Evolutionary conservation across 352 stramenopile genomes (phyloP), one percentile per base, ranked within the genome.

Genomic region (Globisporangium carolinianum): DNA sequence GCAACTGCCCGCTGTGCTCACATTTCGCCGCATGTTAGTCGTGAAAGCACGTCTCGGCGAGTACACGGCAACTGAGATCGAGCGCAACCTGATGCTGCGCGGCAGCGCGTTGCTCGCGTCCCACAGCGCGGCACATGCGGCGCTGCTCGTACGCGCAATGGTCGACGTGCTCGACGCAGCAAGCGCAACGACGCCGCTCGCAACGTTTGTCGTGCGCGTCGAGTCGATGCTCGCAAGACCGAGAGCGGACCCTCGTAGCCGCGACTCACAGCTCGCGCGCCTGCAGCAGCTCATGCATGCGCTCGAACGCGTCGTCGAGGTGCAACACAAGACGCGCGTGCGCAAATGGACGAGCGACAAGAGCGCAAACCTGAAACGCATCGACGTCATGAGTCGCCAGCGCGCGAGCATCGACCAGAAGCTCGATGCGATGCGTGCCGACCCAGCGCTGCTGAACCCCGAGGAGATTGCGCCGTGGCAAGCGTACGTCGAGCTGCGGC

Each of bases 401-500:
- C 79, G 76, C 9, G 58, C 70, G 37, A 77, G 62, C 32, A 88
- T 91, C 39, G 71, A 81, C 7, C 73, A 79, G 24, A 79, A 73
- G 49, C 68, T 91, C 4, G 73, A 86, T 7, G 70, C 71, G n/a
- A 87, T 87, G 75, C 76, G 67, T 2, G 66, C 67, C 3, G 67
- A 69, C 11, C 54, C 55, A 5, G 61, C 56, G n/a, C 66, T 81
- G 7, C 47, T 84, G 18, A 68, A 65, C 12, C 77, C 75, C 4
- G 75, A 80, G 7, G 85, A 87, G 41, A 69, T 76, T 17, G 47
- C 49, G 0, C 46, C 76, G 17, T 86, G 76, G 78, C 65, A 75
- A n/a, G 81, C 89, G 51, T 89, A 83, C 47, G 75, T 88, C 47
- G 81, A 91, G 51, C 53, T 91, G 10, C 79, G 81, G 5, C 78